Base-by-base conservation (phyloP, 495 filamentous ascomycete genomes). In the Aspergillus biplanus region DNA sequence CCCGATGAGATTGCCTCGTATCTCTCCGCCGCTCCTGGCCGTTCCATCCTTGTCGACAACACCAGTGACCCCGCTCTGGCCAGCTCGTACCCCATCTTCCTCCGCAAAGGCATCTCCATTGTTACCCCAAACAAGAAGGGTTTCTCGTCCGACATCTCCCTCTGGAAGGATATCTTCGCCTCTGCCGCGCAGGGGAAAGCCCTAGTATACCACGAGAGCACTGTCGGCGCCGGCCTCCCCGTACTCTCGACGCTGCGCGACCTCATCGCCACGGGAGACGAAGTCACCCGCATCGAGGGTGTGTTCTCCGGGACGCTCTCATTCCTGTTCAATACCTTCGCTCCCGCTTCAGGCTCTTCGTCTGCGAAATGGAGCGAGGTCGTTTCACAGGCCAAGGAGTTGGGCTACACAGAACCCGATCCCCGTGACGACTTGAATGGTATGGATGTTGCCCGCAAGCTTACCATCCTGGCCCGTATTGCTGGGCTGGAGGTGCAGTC, bases 101-200 rank as follows among this genome's bases (percentile, higher is more conserved):
- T 99, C 61, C 79, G 81, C 59, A 80, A 85, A 34, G 94, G 93
- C 11, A 89, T 99, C 77, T 90, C 84, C 67, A 85, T 98, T 72
- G 92, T 97, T 35, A 98, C 95, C 0, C 93, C 95, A 13, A 99
- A 97, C 82, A 99, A 99, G 81, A 97, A 98, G 76, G 94, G 90
- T 5, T 98, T 99, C 76, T 94, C 91, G 4, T 84, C 86, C 37
- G 85, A 83, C 35, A 83, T 90, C 57, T 77, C 83, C 58, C 79
- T 96, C 52, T 99, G 93, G 92, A 80, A 90, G 64, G 83, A 86
- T 52, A 97, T 97, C 69, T 92, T 94, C 71, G 70, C 79, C 16
- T 81, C 88, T 0, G 87, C 87, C 5, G 78, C 80, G 52, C 65
- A 79, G 58, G 84, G 81, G 0, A 87, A 87, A 33, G 92, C 92